A percentile compares a stretch with the other conserved stretches of the same genome.
Evolutionary conservation across 306 rosid species (phyloP).

Genomic region (Dryas drummondii): DNA sequence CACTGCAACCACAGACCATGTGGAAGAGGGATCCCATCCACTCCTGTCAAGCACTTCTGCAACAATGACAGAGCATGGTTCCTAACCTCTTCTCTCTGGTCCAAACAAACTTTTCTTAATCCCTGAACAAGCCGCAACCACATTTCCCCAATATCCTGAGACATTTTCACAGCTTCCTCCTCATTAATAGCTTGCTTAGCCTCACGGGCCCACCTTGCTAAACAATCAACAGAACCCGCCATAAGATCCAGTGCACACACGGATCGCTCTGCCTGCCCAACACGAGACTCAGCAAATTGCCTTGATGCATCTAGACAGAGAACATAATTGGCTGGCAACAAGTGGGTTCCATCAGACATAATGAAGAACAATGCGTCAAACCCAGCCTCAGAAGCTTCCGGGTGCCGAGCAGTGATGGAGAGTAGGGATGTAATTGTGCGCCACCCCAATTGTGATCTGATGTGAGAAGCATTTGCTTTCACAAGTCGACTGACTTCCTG

Average conservation of each 20-base stretch:
- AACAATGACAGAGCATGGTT: conserved; percentile 74
- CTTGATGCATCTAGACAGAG: conserved; percentile 80
- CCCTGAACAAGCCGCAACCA: conserved; percentile 94
- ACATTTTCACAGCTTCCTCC: conserved; percentile 66
- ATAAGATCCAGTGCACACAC: conserved; percentile 81
- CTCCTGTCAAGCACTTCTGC: conserved; percentile 83
- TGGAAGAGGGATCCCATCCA: conserved; percentile 64
- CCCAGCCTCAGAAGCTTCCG: conserved; percentile 93
- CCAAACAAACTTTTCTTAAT: conserved; percentile 88
- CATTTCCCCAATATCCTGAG: conserved; percentile 92
- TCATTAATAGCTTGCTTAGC: conserved; percentile 65
- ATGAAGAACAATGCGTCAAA: conserved; percentile 84
- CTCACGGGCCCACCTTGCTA: conserved; percentile 67
- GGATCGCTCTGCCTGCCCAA: conserved; percentile 89
- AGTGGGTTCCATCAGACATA: conserved; percentile 83
- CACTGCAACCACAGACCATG: conserved; percentile 70
- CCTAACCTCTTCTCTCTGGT: conserved; percentile 98
- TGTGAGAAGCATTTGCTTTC: conserved; percentile 93
- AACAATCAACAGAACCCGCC: conserved; percentile 82
- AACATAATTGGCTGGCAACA: conserved; percentile 82
- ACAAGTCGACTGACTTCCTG: conserved; percentile 97
- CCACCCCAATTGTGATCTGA: conserved; percentile 92
- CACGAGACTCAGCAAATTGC: conserved; percentile 97
- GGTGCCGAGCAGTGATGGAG: conserved; percentile 80
- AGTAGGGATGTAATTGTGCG: conserved; percentile 87